Evolutionary conservation across 371 early-diverging fungal species (phyloP).

Genomic region (Blastocladiella emersonii): DNA sequence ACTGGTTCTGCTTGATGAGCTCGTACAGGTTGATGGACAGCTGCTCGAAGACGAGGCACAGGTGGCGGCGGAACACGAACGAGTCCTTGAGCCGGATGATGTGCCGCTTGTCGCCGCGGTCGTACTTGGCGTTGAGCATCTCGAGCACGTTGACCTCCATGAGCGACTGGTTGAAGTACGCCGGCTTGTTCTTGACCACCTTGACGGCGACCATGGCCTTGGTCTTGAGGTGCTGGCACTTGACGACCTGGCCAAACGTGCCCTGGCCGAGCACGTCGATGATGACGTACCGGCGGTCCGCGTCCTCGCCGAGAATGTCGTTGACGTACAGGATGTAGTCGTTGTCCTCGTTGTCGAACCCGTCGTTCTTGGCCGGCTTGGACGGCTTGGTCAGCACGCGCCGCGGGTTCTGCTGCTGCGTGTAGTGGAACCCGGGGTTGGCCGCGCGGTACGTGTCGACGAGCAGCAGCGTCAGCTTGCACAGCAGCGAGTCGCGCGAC

Average conservation of each 20-base stretch:
- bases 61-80: conserved; percentile 79
- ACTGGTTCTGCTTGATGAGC: conserved; percentile 76
- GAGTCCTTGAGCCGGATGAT: conserved; percentile 64
- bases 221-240: conserved; percentile 71
- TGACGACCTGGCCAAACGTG: conserved; percentile 97
- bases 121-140: conserved; percentile 57
- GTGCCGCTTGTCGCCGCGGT: conserved; percentile 60
- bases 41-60: conserved; percentile 90
- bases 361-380: conserved; percentile 74
- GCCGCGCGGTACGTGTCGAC: conserved; percentile 51
- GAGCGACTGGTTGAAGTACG: conserved; percentile 81
- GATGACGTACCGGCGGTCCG: conserved; percentile 63
- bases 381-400: conserved; percentile 86
- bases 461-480: not conserved
- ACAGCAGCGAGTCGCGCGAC: conserved; percentile 2
- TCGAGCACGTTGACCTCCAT: conserved; percentile 84
- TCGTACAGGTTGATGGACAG: conserved; percentile 88
- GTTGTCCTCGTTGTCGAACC: conserved; percentile 79
- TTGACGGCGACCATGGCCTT: conserved; percentile 86
- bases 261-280: conserved; percentile 89
- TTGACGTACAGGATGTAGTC: conserved; percentile 92
- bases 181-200: conserved; percentile 85
- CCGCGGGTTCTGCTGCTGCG: conserved; percentile 54
- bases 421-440: conserved; percentile 60
- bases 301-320: conserved; percentile 75